A percentile compares a stretch with the other conserved stretches of the same genome.
Conservation (phyloP, 1,284 basidiomycete species). For the Hypsizygus ulmarius region DNA sequence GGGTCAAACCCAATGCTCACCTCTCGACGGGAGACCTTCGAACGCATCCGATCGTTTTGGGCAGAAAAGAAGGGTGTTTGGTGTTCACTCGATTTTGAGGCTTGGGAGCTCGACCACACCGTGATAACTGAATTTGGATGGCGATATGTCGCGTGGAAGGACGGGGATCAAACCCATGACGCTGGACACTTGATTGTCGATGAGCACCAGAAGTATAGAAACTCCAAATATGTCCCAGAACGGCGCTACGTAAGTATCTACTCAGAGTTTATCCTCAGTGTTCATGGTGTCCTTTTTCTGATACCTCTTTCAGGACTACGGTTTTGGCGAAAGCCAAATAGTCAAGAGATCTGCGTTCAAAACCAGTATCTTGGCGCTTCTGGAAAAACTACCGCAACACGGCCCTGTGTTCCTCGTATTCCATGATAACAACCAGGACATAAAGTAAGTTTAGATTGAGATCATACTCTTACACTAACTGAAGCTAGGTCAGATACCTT, state of each 20-base stretch:
- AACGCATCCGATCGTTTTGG: slow-evolving; percentile 65
- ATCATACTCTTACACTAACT: background rate
- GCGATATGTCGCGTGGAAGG: slow-evolving; percentile 55
- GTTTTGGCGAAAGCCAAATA: slow-evolving; percentile 60
- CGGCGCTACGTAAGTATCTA: slow-evolving; percentile 51
- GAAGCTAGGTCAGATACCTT: slow-evolving; percentile 44
- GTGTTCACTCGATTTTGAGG: slow-evolving; percentile 77
- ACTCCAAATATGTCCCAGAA: slow-evolving; percentile 62
- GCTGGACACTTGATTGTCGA: slow-evolving; percentile 65
- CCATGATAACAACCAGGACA: slow-evolving; percentile 71
- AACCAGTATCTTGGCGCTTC: slow-evolving; percentile 46
- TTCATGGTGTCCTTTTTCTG: background rate
- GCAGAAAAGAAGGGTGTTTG: slow-evolving; percentile 59
- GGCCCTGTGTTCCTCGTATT: slow-evolving; percentile 79
- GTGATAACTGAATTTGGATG: slow-evolving; percentile 78
- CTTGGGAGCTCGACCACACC: slow-evolving; percentile 72
- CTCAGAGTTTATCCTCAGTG: background rate
- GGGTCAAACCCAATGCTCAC: slow-evolving; percentile 54
- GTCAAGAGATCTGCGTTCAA: slow-evolving; percentile 53
- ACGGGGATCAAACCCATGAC: slow-evolving; percentile 43
- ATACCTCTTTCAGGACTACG: slow-evolving; percentile 47
- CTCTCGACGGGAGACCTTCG: slow-evolving; percentile 59
- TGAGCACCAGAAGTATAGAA: slow-evolving; percentile 55
- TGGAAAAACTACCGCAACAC: slow-evolving; percentile 38
- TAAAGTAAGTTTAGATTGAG: slow-evolving; percentile 50